Evolutionary conservation across 2,329 filamentous ascomycete species (phyloP).

Genomic region (Bisporella sp.): DNA sequence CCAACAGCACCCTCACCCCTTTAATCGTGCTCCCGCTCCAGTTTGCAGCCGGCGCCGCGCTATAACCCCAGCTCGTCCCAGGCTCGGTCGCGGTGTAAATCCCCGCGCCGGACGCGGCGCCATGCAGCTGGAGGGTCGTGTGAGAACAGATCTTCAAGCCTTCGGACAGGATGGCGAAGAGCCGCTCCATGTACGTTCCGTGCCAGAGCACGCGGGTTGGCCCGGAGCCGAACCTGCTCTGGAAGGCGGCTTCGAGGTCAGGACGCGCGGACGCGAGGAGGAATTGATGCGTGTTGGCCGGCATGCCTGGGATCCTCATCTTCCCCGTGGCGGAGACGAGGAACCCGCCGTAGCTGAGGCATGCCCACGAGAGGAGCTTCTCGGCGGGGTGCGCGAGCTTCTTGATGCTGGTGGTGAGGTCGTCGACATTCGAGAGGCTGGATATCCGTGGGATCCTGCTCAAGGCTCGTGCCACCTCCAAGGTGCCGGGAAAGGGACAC

Average conservation of each 20-base stretch:
- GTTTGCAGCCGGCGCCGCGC: no score
- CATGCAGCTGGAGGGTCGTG: slow-evolving; percentile 5
- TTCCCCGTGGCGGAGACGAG: slow-evolving; percentile 5
- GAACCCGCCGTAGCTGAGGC: slow-evolving; percentile 6
- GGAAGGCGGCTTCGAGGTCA: slow-evolving; percentile 5
- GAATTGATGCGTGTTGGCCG: slow-evolving; percentile 9
- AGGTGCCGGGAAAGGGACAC: not conserved
- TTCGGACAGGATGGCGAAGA: slow-evolving; percentile 6
- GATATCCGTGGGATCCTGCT: slow-evolving; percentile 1
- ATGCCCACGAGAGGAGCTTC: slow-evolving; percentile 6
- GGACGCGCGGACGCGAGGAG: slow-evolving; percentile 8
- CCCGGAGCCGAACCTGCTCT: not conserved
- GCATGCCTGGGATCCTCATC: slow-evolving; percentile 8
- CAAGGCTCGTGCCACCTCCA: not conserved
- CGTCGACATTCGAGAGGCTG: not conserved
- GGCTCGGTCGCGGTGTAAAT: slow-evolving; percentile 7
- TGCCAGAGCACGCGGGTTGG: slow-evolving; percentile 8
- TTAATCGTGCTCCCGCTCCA: not conserved
- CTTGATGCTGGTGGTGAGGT: not conserved
- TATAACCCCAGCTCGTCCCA: not conserved
- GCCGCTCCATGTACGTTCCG: slow-evolving; percentile 6
- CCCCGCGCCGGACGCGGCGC: slow-evolving; percentile 4
- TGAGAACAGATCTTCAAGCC: slow-evolving; percentile 4
- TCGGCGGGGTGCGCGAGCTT: not conserved
- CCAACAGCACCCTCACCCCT: not conserved